A percentile compares a stretch with the other conserved stretches of the same genome.
These are phyloP conservation scores for Leptographium procerum DNA, from an alignment of 2,329 filamentous ascomycete species.

Conservation along the genomic window DNA sequence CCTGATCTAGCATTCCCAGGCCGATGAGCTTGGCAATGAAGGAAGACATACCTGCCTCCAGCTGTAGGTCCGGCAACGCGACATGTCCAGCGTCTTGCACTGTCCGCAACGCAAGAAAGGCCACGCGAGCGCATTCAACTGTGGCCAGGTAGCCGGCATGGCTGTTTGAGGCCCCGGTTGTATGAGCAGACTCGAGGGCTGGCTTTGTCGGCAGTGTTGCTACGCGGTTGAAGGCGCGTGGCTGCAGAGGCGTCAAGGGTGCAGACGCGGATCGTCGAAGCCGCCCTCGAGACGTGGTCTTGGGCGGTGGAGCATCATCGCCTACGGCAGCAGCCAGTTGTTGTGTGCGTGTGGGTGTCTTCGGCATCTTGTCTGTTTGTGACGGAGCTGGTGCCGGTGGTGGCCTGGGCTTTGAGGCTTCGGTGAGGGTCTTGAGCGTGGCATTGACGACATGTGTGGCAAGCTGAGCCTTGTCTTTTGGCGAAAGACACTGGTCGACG, in stretches of 20 bases:
- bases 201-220: constrained; percentile 37
- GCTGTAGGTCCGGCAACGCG: constrained; percentile 49
- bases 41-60: constrained; percentile 63
- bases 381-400: constrained; percentile 19
- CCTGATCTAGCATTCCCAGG: constrained; percentile 54
- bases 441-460: constrained; percentile 65
- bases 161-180: constrained; percentile 17
- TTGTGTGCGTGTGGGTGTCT: neutral
- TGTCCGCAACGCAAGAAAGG: constrained; percentile 53
- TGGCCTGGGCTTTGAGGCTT: constrained; percentile 44
- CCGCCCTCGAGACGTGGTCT: constrained; percentile 5
- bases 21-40: constrained; percentile 54
- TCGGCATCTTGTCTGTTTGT: neutral
- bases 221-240: constrained; percentile 49
- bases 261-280: constrained; percentile 44
- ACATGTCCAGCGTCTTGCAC: constrained; percentile 42
- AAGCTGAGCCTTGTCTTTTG: constrained; percentile 52
- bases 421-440: constrained; percentile 56
- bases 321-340: neutral
- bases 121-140: constrained; percentile 58
- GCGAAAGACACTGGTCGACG: constrained; percentile 23
- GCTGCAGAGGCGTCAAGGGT: constrained; percentile 50
- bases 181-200: constrained; percentile 13
- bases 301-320: neutral
- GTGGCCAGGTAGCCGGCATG: constrained; percentile 36